Conservation (phyloP, 257 asterid species). For the Fraxinus quadrangulata region DNA sequence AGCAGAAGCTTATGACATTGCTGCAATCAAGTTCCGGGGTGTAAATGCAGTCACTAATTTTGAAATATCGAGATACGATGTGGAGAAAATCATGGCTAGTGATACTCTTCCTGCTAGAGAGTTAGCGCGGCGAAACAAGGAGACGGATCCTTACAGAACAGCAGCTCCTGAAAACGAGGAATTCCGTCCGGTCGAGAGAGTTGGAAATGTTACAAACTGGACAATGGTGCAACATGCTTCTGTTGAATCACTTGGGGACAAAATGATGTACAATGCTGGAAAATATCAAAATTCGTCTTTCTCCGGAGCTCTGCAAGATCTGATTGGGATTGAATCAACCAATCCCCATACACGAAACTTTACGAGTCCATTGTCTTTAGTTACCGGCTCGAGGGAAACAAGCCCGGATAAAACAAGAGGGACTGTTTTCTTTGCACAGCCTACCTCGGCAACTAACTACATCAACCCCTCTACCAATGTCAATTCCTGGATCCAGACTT, state of each 20-base stretch:
- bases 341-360: constrained; percentile 24
- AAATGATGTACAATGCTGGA: constrained; percentile 15
- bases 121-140: constrained; percentile 39
- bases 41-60: constrained; percentile 52
- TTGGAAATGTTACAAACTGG: too few relatives aligned
- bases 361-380: constrained; percentile 33
- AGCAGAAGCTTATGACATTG: constrained; percentile 57
- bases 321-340: constrained; percentile 30
- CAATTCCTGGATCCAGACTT: constrained; percentile 28
- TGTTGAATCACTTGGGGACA: constrained; percentile 24
- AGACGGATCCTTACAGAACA: constrained; percentile 24
- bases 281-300: constrained; percentile 24
- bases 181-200: too few relatives aligned
- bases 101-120: constrained; percentile 43
- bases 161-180: constrained; percentile 7
- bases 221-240: not conserved
- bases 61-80: constrained; percentile 45
- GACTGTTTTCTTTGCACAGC: not conserved
- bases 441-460: constrained; percentile 19
- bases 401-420: constrained; percentile 35
- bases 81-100: constrained; percentile 48
- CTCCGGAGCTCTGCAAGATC: constrained; percentile 36
- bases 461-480: not conserved
- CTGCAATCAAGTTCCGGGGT: constrained; percentile 58
- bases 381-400: constrained; percentile 33